Evolutionary conservation across 768 basidiomycete genomes (phyloP), one percentile per base, ranked within the genome.

Genomic region (Mycena haematopus): DNA sequence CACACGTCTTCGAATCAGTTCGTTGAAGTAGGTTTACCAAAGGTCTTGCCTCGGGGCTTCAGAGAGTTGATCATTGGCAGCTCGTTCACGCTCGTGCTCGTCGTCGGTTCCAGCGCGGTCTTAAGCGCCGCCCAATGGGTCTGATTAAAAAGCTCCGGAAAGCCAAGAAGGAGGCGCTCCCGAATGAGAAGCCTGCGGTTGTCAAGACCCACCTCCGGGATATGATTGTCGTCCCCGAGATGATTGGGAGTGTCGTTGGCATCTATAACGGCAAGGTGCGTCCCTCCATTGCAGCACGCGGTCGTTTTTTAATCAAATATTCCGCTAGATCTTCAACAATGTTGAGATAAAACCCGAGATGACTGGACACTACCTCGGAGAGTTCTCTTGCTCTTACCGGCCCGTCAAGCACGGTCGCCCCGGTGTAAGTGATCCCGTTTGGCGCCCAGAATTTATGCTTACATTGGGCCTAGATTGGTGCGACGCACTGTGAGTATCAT

Each of bases 281-380:
- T 27, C 25, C 76, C 15, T 2, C 62, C 24, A 17, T 21, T 35
- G 45, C 24, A 40, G 14, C 19, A 44, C 14, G 19, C 54, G 38
- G 5, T 24, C 35, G 0, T 40, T 14, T 33, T 29, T 47, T 31
- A 6, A 35, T 42, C 19, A 42, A 38, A 14, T 22, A 55, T 47
- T 17, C 29, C 10, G 25, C 33, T 13, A 93, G 91, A 88, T 90
- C 65, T 95, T 95, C 85, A 95, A 94, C 84, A 89, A 94, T 45
- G 95, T 98, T 67, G 96, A 99, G 81, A 96, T 99, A 84, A 99
- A 96, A 84, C 96, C 97, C 68, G 97, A 99, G 80, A 99, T 99
- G 97, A 93, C 92, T 66, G 97, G 97, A 62, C 96, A 96, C 88
- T 99, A 99, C 83, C 95, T 99, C 75, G 97, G 85, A 66, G 97